Evolutionary conservation across 1,139 yeast species (phyloP).

Genomic region (Barnettozyma hawaiiensis): DNA sequence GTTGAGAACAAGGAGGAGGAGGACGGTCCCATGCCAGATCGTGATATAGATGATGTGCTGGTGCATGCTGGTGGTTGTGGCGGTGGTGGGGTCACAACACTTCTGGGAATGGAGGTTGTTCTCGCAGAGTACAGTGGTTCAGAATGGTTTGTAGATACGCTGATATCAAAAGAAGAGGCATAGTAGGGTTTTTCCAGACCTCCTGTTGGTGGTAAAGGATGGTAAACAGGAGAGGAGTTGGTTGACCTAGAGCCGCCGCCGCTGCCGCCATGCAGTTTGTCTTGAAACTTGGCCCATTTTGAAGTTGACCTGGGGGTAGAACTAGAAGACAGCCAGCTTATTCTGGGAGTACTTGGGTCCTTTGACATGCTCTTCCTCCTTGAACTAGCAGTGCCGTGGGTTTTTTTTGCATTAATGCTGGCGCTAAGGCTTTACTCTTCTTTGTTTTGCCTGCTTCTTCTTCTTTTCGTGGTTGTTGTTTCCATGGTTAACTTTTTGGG

Average conservation of each 20-base stretch:
- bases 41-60: conserved; percentile 1
- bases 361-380: not conserved
- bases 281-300: conserved; percentile 23
- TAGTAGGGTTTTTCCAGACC: not conserved
- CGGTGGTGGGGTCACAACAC: conserved; percentile 1
- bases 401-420: no score
- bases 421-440: no score
- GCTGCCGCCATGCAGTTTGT: conserved; percentile 13
- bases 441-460: not conserved
- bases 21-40: conserved; percentile 2
- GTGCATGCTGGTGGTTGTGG: no score
- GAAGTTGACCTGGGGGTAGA: conserved; percentile 9
- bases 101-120: conserved; percentile 19
- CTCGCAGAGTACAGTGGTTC: conserved; percentile 9
- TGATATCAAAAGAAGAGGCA: not conserved
- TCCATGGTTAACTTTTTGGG: conserved; percentile 1
- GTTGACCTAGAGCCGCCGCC: conserved; percentile 1
- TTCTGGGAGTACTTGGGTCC: conserved; percentile 3
- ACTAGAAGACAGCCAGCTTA: conserved; percentile 3
- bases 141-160: not conserved
- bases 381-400: not conserved
- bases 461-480: not conserved
- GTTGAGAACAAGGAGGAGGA: no score
- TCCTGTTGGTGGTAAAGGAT: not conserved
- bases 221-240: conserved; percentile 5